Evolutionary conservation across 768 basidiomycete species (phyloP), one percentile per base, ranked within the genome.

Genomic region (Leccinellum luteum): DNA sequence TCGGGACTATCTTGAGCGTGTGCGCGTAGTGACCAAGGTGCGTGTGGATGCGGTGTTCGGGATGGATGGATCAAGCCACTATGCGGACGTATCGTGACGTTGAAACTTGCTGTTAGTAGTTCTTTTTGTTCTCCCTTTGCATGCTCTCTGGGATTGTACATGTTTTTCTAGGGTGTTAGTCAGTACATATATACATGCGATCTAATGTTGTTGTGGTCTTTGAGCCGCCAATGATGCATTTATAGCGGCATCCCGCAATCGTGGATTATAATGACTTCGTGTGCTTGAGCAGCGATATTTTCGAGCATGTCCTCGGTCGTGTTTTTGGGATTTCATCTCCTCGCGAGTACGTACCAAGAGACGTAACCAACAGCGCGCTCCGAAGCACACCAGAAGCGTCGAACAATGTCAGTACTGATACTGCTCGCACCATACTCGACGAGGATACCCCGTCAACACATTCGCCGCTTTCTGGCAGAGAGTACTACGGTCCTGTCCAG

Each of bases 381-480:
- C 30, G 5, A 15, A n/a, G 6, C 31, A 17, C 6, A 23, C 49
- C 15, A 55, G 41, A 43, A 19, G 41, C 58, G 13, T 76, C 78
- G 60, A 84, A 83, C 0, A 75, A 60, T 1, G 78, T 79, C 3
- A 81, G 79, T 55, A 14, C 54, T 51, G n/a, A 43, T 25, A 17
- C 0, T 15, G 10, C 48, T 43, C 48, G 48, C 44, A 0, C 54
- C 51, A 1, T 49, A 21, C 21, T 53, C 38, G 35, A 63, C 38
- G 35, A 63, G 35, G 0, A 23, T 61, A 17, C 74, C 74, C n/a
- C 64, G 1, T 72, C 76, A 41, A 83, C 73, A 45, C 79, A 74
- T 57, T 84, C 79, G 51, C 76, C 81, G 57, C 72, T 81, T 54
- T 74, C 80, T 9, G 13, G 74, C 80, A 61, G 83, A 83, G 60